Evolutionary conservation across 2,329 filamentous ascomycete genomes (phyloP).

Genomic region (Aspergillus versicolor): DNA sequence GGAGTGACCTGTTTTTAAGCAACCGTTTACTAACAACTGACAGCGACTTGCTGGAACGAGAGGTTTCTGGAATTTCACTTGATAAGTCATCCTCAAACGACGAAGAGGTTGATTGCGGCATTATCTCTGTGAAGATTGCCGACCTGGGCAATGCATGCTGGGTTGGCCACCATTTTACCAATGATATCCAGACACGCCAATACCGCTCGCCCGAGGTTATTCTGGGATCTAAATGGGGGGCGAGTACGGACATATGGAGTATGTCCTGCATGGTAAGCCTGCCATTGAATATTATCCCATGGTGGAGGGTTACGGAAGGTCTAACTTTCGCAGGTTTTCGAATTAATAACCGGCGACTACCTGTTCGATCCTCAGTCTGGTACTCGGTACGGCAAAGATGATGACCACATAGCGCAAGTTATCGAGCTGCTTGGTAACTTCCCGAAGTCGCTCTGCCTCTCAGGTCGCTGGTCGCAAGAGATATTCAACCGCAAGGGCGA

Average conservation of each 20-base stretch:
- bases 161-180: slow-evolving; percentile 98
- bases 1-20: neutral
- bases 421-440: slow-evolving; percentile 94
- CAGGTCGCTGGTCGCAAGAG: slow-evolving; percentile 96
- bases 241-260: slow-evolving; percentile 99
- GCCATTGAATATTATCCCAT: neutral
- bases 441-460: slow-evolving; percentile 85
- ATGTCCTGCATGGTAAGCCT: slow-evolving; percentile 95
- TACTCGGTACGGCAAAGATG: slow-evolving; percentile 98
- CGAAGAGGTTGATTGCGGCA: slow-evolving; percentile 54
- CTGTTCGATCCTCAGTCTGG: slow-evolving; percentile 97
- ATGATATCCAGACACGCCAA: slow-evolving; percentile 97
- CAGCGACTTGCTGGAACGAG: slow-evolving; percentile 84
- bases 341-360: slow-evolving; percentile 97
- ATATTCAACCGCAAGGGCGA: slow-evolving; percentile 99
- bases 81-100: slow-evolving; percentile 63
- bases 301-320: neutral
- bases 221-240: slow-evolving; percentile 94
- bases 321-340: slow-evolving; percentile 65
- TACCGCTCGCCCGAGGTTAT: slow-evolving; percentile 98
- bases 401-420: slow-evolving; percentile 98
- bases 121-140: slow-evolving; percentile 98
- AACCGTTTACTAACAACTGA: slow-evolving; percentile 11
- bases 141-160: slow-evolving; percentile 98
- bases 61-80: slow-evolving; percentile 91